Evolutionary conservation across 2,329 filamentous ascomycete genomes (phyloP).

Genomic region (Colletotrichum lupini): DNA sequence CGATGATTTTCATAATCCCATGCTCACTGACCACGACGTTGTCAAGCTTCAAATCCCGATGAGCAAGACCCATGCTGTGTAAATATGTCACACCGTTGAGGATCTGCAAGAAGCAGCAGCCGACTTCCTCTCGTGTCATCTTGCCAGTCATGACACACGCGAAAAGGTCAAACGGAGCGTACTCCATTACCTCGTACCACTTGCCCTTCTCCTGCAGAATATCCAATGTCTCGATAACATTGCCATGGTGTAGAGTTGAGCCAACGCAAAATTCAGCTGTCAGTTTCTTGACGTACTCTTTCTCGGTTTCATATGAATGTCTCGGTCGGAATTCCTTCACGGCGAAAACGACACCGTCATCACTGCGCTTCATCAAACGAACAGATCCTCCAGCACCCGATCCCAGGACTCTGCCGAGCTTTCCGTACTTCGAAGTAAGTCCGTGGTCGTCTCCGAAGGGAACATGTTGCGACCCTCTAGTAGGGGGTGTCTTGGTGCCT

Average conservation of each 20-base stretch:
- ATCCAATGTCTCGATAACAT: constrained; percentile 97
- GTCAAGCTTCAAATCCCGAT: constrained; percentile 95
- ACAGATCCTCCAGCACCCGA: constrained; percentile 96
- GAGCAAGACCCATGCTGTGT: constrained; percentile 93
- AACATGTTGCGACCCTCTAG: constrained; percentile 65
- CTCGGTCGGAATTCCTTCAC: constrained; percentile 96
- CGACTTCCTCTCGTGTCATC: constrained; percentile 92
- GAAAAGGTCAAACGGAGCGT: constrained; percentile 94
- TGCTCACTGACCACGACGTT: constrained; percentile 97
- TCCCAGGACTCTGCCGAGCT: constrained; percentile 92
- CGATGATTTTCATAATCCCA: constrained; percentile 99
- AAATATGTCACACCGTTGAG: constrained; percentile 93
- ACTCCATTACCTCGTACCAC: constrained; percentile 99
- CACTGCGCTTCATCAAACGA: constrained; percentile 90
- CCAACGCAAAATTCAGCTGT: constrained; percentile 99
- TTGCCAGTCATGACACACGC: constrained; percentile 99
- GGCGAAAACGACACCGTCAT: constrained; percentile 93
- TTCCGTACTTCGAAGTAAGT: constrained; percentile 90
- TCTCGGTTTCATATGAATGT: constrained; percentile 92
- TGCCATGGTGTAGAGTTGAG: constrained; percentile 95
- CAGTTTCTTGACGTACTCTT: constrained; percentile 97
- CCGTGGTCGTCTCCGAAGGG: constrained; percentile 97
- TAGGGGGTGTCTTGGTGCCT: constrained; percentile 59
- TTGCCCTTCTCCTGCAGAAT: constrained; percentile 93
- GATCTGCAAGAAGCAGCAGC: constrained; percentile 93